Percentiles rank a stretch among this genome's conserved stretches.
Evolutionary conservation across 352 stramenopile species (phyloP).

Genomic region (Stephanocyclus meneghinianus): DNA sequence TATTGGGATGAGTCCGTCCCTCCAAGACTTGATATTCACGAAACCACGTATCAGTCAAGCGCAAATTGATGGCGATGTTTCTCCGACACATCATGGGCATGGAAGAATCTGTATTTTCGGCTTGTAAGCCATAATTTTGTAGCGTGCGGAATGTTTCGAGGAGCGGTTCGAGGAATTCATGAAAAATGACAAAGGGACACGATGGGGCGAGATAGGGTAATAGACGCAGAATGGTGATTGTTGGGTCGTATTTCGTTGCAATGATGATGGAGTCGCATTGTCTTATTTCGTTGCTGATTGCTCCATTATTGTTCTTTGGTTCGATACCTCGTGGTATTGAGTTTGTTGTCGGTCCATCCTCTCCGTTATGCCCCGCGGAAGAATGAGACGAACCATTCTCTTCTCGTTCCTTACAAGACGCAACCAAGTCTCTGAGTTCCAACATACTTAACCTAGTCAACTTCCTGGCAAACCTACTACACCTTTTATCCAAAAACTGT

Average conservation of each 20-base stretch:
- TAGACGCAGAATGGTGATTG: slow-evolving; percentile 85
- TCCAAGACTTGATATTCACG: slow-evolving; percentile 92
- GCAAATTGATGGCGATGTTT: slow-evolving; percentile 90
- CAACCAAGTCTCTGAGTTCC: slow-evolving; percentile 83
- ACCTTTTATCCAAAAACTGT: slow-evolving; percentile 75
- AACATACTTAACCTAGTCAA: slow-evolving; percentile 82
- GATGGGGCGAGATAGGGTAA: slow-evolving; percentile 89
- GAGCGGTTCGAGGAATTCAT: slow-evolving; percentile 91
- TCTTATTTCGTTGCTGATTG: not conserved
- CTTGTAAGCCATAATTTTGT: slow-evolving; percentile 74
- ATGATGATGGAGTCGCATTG: slow-evolving; percentile 86
- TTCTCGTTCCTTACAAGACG: slow-evolving; percentile 42
- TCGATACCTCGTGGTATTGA: not conserved
- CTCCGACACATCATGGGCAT: slow-evolving; percentile 33
- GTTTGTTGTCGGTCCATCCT: not conserved
- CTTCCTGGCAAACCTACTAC: slow-evolving; percentile 81
- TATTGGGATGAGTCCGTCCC: slow-evolving; percentile 91
- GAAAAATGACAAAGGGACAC: slow-evolving; percentile 94
- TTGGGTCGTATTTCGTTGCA: slow-evolving; percentile 88
- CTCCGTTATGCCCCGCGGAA: not conserved
- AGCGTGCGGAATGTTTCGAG: slow-evolving; percentile 88
- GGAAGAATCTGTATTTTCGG: not conserved
- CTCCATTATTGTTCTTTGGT: not conserved
- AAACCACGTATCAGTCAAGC: slow-evolving; percentile 93
- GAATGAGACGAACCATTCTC: not conserved